Evolutionary conservation across 495 filamentous ascomycete species (phyloP).

Genomic region (Pseudomonodictys pantanalensis): DNA sequence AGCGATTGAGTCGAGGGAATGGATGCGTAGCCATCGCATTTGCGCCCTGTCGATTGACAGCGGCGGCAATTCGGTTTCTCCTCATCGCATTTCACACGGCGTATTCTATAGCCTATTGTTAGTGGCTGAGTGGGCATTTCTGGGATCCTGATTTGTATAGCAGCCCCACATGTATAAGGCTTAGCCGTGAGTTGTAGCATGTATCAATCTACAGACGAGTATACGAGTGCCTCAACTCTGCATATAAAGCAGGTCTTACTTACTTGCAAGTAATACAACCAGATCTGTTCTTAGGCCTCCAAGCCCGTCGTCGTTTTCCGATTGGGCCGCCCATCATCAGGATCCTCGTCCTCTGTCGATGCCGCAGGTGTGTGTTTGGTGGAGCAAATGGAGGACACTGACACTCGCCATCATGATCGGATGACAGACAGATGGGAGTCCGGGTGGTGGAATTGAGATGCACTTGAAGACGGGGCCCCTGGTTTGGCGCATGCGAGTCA

Average conservation of each 20-base stretch:
- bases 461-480: background rate
- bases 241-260: background rate
- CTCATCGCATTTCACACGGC: conserved; percentile 26
- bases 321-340: background rate
- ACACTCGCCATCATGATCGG: too few relatives aligned
- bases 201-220: background rate
- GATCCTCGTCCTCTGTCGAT: too few relatives aligned
- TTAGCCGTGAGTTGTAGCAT: background rate
- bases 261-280: conserved; percentile 26
- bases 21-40: conserved; percentile 19
- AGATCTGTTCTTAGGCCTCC: conserved; percentile 16
- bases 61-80: conserved; percentile 14
- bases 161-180: background rate
- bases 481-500: background rate
- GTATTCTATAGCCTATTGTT: conserved; percentile 2
- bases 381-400: too few relatives aligned
- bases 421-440: too few relatives aligned
- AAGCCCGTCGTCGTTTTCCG: background rate
- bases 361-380: too few relatives aligned
- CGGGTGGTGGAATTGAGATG: background rate
- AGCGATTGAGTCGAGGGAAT: background rate
- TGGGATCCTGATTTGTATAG: background rate
- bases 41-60: conserved; percentile 23
- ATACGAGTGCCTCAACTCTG: too few relatives aligned
- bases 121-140: background rate